These are phyloP conservation scores for Calcarisporium arbuscula DNA, from an alignment of 2,329 filamentous ascomycete genomes.

Conservation along the genomic window DNA sequence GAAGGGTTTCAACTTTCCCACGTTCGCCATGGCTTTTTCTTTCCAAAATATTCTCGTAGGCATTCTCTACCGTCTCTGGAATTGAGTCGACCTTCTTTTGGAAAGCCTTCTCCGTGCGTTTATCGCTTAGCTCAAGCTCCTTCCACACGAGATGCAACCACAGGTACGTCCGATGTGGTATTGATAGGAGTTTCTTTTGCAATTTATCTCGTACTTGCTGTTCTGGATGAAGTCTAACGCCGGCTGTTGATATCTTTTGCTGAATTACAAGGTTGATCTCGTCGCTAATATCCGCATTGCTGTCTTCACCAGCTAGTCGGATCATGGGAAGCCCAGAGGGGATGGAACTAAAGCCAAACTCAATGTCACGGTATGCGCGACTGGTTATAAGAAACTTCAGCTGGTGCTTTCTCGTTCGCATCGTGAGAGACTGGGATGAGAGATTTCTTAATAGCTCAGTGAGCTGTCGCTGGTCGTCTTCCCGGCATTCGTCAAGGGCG, in stretches of 20 bases:
- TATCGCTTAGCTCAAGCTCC: constrained; percentile 2
- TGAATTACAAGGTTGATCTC: constrained; percentile 10
- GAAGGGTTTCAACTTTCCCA: constrained; percentile 1
- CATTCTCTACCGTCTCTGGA: constrained; percentile 6
- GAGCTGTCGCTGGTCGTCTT: constrained; percentile 1
- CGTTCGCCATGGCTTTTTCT: background rate
- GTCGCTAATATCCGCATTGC: constrained; percentile 6
- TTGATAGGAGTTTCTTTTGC: background rate
- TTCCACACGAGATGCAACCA: constrained; percentile 9
- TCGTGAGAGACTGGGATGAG: background rate
- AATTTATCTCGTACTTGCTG: background rate
- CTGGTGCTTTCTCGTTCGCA: background rate
- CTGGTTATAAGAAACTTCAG: constrained; percentile 10
- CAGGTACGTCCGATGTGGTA: constrained; percentile 7
- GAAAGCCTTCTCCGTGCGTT: constrained; percentile 1
- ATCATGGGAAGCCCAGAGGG: constrained; percentile 4
- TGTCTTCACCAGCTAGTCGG: constrained; percentile 7
- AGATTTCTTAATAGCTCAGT: constrained; percentile 3
- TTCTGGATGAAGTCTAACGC: background rate
- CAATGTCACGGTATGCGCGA: constrained; percentile 9
- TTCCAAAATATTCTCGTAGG: constrained; percentile 8
- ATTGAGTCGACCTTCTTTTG: constrained; percentile 6
- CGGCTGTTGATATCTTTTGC: background rate
- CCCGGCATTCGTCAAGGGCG: constrained; percentile 8
- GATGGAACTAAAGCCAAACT: constrained; percentile 1